A percentile compares a stretch with the other conserved stretches of the same genome.
Conservation (phyloP, 768 basidiomycete species). For the Guyanaporus albipodus region DNA sequence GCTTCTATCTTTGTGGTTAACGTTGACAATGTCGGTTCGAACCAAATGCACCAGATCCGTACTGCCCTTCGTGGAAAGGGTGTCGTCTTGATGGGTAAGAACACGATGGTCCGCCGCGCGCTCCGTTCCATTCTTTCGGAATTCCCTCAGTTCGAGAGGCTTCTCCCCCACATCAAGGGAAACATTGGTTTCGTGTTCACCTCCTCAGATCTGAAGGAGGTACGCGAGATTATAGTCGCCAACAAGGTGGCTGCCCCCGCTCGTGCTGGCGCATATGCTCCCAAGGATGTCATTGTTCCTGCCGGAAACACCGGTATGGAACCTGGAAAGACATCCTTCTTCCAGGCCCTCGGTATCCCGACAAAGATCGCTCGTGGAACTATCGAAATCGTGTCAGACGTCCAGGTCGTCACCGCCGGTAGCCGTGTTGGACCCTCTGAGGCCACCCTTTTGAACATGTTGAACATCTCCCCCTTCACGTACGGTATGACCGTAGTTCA, state of each 20-base stretch:
- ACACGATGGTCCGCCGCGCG: slow-evolving; percentile 99
- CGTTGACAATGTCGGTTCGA: slow-evolving; percentile 99
- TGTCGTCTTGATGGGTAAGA: slow-evolving; percentile 99
- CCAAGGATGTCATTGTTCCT: slow-evolving; percentile 88
- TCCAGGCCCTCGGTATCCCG: slow-evolving; percentile 99
- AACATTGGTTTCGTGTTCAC: slow-evolving; percentile 99
- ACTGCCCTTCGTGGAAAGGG: slow-evolving; percentile 94
- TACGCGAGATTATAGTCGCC: slow-evolving; percentile 88
- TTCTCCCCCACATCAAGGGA: slow-evolving; percentile 92
- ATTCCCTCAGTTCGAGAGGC: slow-evolving; percentile 90
- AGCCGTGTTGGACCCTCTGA: slow-evolving; percentile 95
- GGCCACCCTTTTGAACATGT: slow-evolving; percentile 98
- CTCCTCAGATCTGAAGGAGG: slow-evolving; percentile 82
- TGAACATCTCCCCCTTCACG: slow-evolving; percentile 99
- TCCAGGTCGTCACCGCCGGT: slow-evolving; percentile 91
- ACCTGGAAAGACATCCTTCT: slow-evolving; percentile 99
- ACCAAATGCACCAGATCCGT: slow-evolving; percentile 99
- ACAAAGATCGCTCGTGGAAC: slow-evolving; percentile 99
- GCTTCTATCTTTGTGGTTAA: slow-evolving; percentile 99
- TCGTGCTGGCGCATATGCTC: slow-evolving; percentile 94
- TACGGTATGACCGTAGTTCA: slow-evolving; percentile 99
- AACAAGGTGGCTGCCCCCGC: slow-evolving; percentile 99
- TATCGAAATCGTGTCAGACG: slow-evolving; percentile 97
- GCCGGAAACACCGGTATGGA: slow-evolving; percentile 99
- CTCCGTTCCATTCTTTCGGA: slow-evolving; percentile 88